phyloP scores from a whole-genome alignment of 1,284 basidiomycete species.

The Naganishia albida region DNA sequence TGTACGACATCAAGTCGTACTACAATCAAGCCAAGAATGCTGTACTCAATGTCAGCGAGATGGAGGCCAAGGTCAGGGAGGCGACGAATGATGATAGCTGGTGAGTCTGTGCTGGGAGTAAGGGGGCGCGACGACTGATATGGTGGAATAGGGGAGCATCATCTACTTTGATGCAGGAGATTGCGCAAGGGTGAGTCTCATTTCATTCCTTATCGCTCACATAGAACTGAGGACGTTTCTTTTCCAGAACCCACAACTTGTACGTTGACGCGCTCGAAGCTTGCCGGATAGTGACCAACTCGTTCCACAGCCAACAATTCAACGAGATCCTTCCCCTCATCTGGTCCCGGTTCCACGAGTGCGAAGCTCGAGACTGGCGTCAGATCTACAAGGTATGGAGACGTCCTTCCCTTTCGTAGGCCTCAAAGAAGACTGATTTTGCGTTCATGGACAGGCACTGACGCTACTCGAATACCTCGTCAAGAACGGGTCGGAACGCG shows the following conservation, averaged over 20 bases:
- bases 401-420: background rate
- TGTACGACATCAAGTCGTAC: conserved; percentile 92
- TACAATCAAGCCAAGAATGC: conserved; percentile 75
- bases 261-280: conserved; percentile 54
- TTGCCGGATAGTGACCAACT: background rate
- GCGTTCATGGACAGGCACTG: conserved; percentile 63
- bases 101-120: conserved; percentile 56
- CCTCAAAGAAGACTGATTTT: conserved; percentile 1
- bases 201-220: background rate
- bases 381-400: conserved; percentile 91
- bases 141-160: conserved; percentile 78
- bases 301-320: conserved; percentile 77
- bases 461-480: conserved; percentile 93
- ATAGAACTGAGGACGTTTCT: conserved; percentile 4
- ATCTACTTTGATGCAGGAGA: conserved; percentile 98
- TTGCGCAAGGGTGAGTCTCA: conserved; percentile 84
- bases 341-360: conserved; percentile 94
- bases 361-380: conserved; percentile 96
- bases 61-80: conserved; percentile 95
- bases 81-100: conserved; percentile 98
- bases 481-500: conserved; percentile 97
- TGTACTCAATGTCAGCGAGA: conserved; percentile 93
- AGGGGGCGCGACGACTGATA: background rate
- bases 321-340: conserved; percentile 99
- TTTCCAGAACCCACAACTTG: conserved; percentile 83